A percentile compares a stretch with the other conserved stretches of the same genome.
These are phyloP conservation scores for Echium plantagineum DNA, from an alignment of 257 asterid genomes.

Conservation along the genomic window DNA sequence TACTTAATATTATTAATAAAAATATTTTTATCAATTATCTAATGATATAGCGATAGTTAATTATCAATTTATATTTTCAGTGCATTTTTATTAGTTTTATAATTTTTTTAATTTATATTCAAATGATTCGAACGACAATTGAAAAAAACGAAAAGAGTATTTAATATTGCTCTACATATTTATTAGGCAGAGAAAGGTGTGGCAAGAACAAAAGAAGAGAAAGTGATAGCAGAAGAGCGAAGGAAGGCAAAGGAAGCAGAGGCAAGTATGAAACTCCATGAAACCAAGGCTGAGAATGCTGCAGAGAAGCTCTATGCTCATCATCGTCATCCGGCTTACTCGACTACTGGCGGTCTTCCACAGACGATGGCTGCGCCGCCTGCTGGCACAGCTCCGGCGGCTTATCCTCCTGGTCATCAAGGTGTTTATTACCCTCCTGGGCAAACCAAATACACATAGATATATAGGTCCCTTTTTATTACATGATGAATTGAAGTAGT, in stretches of 20 bases:
- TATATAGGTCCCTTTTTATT: too few relatives aligned
- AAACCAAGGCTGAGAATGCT: conserved; percentile 47
- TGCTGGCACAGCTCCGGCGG: conserved; percentile 18
- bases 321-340: too few relatives aligned
- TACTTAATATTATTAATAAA: too few relatives aligned
- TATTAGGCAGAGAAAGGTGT: conserved; percentile 38
- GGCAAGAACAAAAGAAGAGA: conserved; percentile 49
- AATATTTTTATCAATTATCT: too few relatives aligned
- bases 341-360: conserved; percentile 8
- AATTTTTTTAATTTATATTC: too few relatives aligned
- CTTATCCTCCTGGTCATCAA: conserved; percentile 31
- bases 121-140: too few relatives aligned
- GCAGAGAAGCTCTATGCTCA: conserved; percentile 25
- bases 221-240: conserved; percentile 35
- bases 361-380: conserved; percentile 13
- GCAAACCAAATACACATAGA: neutral
- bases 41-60: too few relatives aligned
- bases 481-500: too few relatives aligned
- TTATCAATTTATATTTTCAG: too few relatives aligned
- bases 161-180: too few relatives aligned
- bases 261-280: conserved; percentile 65
- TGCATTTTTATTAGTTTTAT: too few relatives aligned
- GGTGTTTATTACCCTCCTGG: conserved; percentile 31
- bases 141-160: too few relatives aligned
- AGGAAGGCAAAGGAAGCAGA: conserved; percentile 68